Evolutionary conservation across 2,329 filamentous ascomycete genomes (phyloP), one percentile per base, ranked within the genome.

Genomic region (Fulvia fulva): DNA sequence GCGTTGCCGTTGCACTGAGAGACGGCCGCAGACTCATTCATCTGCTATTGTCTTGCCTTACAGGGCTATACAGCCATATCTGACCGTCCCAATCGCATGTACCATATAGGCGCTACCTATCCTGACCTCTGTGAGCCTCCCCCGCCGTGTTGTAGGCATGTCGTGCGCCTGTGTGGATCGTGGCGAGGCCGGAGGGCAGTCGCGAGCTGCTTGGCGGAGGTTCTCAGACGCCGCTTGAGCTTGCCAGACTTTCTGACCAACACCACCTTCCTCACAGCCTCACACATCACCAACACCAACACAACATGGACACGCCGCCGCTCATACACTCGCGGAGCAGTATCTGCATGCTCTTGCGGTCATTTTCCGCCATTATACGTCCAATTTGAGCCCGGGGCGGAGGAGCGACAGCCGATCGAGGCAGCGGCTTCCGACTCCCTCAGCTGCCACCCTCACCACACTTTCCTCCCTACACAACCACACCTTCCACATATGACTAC

Each of bases 321-420:
- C n/a, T 22, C 41, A 49, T 43, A 43, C 30, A n/a, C 41, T 49
- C 8, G 26, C 21, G 28, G 37, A 47, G 43, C 5, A 47, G 41
- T 30, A 53, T 41, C 28, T 19, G 28, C 14, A 47, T 7, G 41
- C 55, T 43, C 12, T 5, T 49, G 2, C 32, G 55, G 51, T 26
- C 43, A 53, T 57, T 32, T 22, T 52, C 41, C 41, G 30, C 37
- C 34, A 47, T 21, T 19, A 43, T 47, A 41, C 43, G 43, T 46
- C 22, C 19, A 19, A 32, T 53, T 53, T 49, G 43, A 51, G 47
- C 26, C 2, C 5, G 21, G 26, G n/a, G 50, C 47, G 32, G 47
- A 26, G 30, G 55, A 51, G 55, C 37, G 37, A 57, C 46, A 34
- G 47, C 23, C 47, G 44, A 25, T 26, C 44, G 44, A 47, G 44